phyloP scores from a whole-genome alignment of 192 early-diverging fungal species.

The Gigaspora rosea region DNA sequence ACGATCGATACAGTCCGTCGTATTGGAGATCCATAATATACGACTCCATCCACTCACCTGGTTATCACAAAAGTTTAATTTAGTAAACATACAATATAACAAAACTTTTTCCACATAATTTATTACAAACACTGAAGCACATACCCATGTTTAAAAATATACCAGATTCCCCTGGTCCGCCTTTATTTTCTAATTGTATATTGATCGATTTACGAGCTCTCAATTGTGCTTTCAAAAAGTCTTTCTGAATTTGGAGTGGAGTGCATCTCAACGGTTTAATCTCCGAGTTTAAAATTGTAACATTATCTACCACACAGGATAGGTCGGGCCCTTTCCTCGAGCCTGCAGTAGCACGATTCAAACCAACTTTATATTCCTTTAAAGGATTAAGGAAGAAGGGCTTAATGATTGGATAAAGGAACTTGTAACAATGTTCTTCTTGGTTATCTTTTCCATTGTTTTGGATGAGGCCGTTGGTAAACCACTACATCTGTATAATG shows the following conservation, averaged over 20 bases:
- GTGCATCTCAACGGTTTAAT: conserved; percentile 29
- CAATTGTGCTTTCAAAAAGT: conserved; percentile 28
- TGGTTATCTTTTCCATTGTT: conserved; percentile 34
- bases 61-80: conserved; percentile 31
- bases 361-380: not conserved
- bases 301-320: conserved; percentile 25
- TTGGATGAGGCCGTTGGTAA: conserved; percentile 20
- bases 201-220: conserved; percentile 30
- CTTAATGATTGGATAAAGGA: conserved; percentile 33
- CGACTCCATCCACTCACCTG: conserved; percentile 27
- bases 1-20: conserved; percentile 28
- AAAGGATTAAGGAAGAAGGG: conserved; percentile 1
- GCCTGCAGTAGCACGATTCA: conserved; percentile 25
- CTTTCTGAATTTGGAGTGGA: conserved; percentile 23
- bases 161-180: conserved; percentile 7
- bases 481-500: conserved; percentile 32
- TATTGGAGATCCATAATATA: conserved; percentile 29
- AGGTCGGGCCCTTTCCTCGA: conserved; percentile 29
- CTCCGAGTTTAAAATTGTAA: conserved; percentile 31
- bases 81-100: conserved; percentile 9
- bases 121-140: conserved; percentile 26
- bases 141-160: conserved; percentile 35
- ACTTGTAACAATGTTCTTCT: conserved; percentile 34
- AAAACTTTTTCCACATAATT: conserved; percentile 14
- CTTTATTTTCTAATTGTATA: conserved; percentile 25